A percentile compares a stretch with the other conserved stretches of the same genome.
Evolutionary conservation across 2,329 filamentous ascomycete species (phyloP).

Genomic region (Fusarium praegraminearum): DNA sequence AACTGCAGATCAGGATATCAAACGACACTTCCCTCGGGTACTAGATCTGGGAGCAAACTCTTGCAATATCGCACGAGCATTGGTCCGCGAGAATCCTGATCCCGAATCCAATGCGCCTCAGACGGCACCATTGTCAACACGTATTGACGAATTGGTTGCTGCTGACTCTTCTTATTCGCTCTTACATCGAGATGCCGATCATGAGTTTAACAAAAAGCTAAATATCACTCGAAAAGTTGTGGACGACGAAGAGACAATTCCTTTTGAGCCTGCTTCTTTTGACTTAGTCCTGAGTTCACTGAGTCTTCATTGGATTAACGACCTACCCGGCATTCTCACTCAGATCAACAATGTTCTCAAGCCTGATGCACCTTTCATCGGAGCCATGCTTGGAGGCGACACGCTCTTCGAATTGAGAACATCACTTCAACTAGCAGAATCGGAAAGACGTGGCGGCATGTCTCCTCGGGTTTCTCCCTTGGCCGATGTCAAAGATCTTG

Average conservation of each 20-base stretch:
- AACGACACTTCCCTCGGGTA: slow-evolving; percentile 83
- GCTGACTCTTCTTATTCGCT: slow-evolving; percentile 83
- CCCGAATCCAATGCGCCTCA: slow-evolving; percentile 65
- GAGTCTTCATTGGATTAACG: slow-evolving; percentile 97
- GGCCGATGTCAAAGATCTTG: slow-evolving; percentile 91
- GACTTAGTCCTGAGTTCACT: slow-evolving; percentile 91
- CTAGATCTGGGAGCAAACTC: slow-evolving; percentile 96
- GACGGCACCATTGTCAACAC: slow-evolving; percentile 75
- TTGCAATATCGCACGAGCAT: slow-evolving; percentile 89
- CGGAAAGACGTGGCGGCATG: slow-evolving; percentile 91
- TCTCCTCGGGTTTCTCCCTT: slow-evolving; percentile 91
- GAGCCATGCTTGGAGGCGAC: slow-evolving; percentile 96
- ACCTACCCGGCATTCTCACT: slow-evolving; percentile 84
- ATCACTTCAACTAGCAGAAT: slow-evolving; percentile 90
- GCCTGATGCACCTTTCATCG: slow-evolving; percentile 91
- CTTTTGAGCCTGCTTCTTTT: slow-evolving; percentile 81
- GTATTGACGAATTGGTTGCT: slow-evolving; percentile 80
- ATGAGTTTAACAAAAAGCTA: slow-evolving; percentile 80
- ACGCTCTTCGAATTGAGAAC: slow-evolving; percentile 93
- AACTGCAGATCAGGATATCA: slow-evolving; percentile 78
- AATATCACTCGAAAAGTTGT: slow-evolving; percentile 80
- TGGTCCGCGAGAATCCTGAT: slow-evolving; percentile 78
- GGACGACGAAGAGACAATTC: slow-evolving; percentile 78
- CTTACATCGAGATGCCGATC: slow-evolving; percentile 81
- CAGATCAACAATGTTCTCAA: slow-evolving; percentile 90